These are phyloP conservation scores for Daldinia grandis DNA, from an alignment of 495 filamentous ascomycete genomes.

Conservation along the genomic window DNA sequence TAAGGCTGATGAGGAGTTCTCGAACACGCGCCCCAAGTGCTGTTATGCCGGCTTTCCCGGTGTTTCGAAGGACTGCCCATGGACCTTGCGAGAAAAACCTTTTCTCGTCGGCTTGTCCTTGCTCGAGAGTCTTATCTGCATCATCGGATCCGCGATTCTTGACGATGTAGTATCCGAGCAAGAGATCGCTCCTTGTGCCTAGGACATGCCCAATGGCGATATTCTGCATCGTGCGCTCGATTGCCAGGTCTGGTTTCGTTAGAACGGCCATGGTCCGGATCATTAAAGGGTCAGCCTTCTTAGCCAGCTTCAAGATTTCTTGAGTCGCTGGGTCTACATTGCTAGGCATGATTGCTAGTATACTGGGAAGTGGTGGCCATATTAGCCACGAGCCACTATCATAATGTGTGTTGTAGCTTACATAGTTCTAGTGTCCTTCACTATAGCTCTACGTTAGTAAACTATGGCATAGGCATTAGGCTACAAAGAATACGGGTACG, in stretches of 20 bases:
- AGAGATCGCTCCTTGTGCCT: slow-evolving; percentile 49
- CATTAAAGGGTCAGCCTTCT: slow-evolving; percentile 56
- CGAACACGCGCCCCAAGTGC: slow-evolving; percentile 57
- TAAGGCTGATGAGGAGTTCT: slow-evolving; percentile 54
- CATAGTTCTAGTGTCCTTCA: slow-evolving; percentile 43
- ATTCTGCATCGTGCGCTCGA: slow-evolving; percentile 58
- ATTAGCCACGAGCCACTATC: slow-evolving; percentile 7
- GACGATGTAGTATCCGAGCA: slow-evolving; percentile 64
- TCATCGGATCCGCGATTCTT: slow-evolving; percentile 61
- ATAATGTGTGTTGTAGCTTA: slow-evolving; percentile 14
- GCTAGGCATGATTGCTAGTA: slow-evolving; percentile 65
- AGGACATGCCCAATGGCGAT: slow-evolving; percentile 58
- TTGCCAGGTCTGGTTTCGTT: slow-evolving; percentile 66
- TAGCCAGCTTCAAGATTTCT: slow-evolving; percentile 64
- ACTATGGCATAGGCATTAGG: not conserved
- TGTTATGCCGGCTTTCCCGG: slow-evolving; percentile 59
- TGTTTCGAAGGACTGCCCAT: slow-evolving; percentile 56
- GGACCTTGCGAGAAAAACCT: slow-evolving; percentile 48
- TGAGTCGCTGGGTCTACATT: slow-evolving; percentile 69
- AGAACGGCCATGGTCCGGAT: slow-evolving; percentile 64
- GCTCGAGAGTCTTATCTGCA: slow-evolving; percentile 31
- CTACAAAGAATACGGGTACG: not conserved
- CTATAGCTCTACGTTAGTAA: slow-evolving; percentile 22
- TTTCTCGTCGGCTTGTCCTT: slow-evolving; percentile 48
- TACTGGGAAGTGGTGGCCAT: slow-evolving; percentile 42